Evolutionary conservation across 2,329 filamentous ascomycete species (phyloP).

Genomic region (Pestalotiopsis sp.): DNA sequence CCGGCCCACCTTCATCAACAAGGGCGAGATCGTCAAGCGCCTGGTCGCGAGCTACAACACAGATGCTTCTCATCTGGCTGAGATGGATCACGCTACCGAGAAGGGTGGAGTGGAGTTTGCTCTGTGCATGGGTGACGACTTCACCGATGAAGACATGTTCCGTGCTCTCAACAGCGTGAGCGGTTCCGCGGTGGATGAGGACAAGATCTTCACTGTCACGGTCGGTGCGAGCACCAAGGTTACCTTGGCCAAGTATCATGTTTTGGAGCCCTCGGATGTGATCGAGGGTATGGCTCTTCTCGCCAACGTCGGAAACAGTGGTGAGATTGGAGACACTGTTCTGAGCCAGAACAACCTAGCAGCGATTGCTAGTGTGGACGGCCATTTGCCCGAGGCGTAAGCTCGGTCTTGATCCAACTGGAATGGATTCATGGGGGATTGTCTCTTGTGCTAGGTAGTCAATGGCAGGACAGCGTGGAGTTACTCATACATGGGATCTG

Average conservation of each 20-base stretch:
- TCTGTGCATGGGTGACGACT: conserved; percentile 91
- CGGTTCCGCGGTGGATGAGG: conserved; percentile 54
- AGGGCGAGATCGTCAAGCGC: conserved; percentile 89
- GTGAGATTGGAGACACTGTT: conserved; percentile 37
- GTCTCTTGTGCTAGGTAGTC: background rate
- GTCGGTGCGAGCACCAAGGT: conserved; percentile 91
- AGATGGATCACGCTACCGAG: conserved; percentile 27
- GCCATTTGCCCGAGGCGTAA: conserved; percentile 45
- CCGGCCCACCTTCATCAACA: conserved; percentile 96
- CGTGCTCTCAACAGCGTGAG: conserved; percentile 69
- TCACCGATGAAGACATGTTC: conserved; percentile 98
- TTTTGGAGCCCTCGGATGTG: conserved; percentile 87
- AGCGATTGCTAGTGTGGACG: conserved; percentile 55
- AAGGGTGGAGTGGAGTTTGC: conserved; percentile 76
- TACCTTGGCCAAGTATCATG: conserved; percentile 86
- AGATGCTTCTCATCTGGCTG: conserved; percentile 31
- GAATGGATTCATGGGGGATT: background rate
- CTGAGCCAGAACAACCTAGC: conserved; percentile 60
- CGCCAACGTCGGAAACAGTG: conserved; percentile 43
- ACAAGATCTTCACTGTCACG: conserved; percentile 86
- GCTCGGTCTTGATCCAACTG: background rate
- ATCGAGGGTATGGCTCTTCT: conserved; percentile 68
- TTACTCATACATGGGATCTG: background rate
- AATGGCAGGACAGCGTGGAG: conserved; percentile 3
- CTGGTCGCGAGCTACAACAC: conserved; percentile 74